Evolutionary conservation across 139 green algal genomes (phyloP), one percentile per base, ranked within the genome.

Genomic region (Chara braunii): DNA sequence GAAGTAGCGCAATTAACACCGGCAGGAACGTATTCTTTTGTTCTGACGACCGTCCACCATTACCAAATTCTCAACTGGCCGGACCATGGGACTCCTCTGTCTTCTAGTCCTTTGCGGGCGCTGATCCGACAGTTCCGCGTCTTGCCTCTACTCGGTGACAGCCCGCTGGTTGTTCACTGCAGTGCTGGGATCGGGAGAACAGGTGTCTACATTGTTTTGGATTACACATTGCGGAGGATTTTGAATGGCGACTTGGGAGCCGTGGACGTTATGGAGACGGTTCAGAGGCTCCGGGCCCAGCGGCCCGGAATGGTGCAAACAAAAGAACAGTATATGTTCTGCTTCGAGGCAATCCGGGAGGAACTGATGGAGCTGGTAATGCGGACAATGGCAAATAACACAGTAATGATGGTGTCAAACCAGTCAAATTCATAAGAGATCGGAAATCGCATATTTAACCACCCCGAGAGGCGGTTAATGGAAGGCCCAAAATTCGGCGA

Each of bases 271-370:
- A 72, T 76, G 2, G 51, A 60, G 8, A 57, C 90, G 8, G 81
- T 95, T 29, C 35, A 66, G 1, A 50, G 61, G n/a, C 58, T 94
- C 44, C 82, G 89, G 3, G 52, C 70, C 37, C 85, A 94, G 78
- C 80, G 89, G 24, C 53, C 67, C 26, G 88, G 88, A 64, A 94
- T 92, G 84, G 89, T 96, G 45, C 89, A 96, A 75, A 96, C 87
- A 5, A 29, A 72, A 22, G 82, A n/a, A n/a, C n/a, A n/a, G n/a
- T n/a, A n/a, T n/a, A n/a, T n/a, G n/a, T n/a, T n/a, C n/a, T n/a
- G n/a, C n/a, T n/a, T n/a, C n/a, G n/a, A n/a, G n/a, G n/a, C n/a
- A n/a, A n/a, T n/a, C n/a, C n/a, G n/a, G n/a, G n/a, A n/a, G n/a
- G n/a, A n/a, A n/a, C n/a, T n/a, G n/a, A n/a, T n/a, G n/a, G n/a